Percentiles rank a stretch among this genome's conserved stretches.
Conservation (phyloP, 2,329 filamentous ascomycete genomes). For the Hymenoscyphus fructigenus region DNA sequence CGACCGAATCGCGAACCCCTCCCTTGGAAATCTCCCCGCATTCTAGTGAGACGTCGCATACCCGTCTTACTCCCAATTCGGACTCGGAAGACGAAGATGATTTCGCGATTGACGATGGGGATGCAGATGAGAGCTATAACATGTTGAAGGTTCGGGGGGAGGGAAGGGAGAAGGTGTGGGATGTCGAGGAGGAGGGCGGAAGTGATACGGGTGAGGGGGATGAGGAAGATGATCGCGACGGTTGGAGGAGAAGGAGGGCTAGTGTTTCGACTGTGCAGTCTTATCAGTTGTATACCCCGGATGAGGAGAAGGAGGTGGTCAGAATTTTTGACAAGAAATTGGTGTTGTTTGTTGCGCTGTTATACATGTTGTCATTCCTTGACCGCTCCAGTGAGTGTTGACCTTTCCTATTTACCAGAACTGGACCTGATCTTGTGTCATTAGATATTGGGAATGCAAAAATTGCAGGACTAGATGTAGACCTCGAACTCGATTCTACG, state of each 20-base stretch:
- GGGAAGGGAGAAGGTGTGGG: slow-evolving; percentile 17
- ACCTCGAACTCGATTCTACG: slow-evolving; percentile 50
- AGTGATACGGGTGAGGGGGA: slow-evolving; percentile 21
- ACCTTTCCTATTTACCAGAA: not conserved
- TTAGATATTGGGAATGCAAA: slow-evolving; percentile 62
- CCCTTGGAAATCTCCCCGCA: slow-evolving; percentile 23
- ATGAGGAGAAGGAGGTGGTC: slow-evolving; percentile 72
- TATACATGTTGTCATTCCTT: slow-evolving; percentile 83
- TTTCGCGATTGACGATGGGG: slow-evolving; percentile 19
- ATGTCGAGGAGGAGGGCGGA: slow-evolving; percentile 17
- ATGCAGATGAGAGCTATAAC: slow-evolving; percentile 25
- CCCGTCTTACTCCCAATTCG: slow-evolving; percentile 30
- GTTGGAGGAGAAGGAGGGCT: slow-evolving; percentile 22
- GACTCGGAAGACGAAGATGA: slow-evolving; percentile 32
- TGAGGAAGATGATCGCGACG: slow-evolving; percentile 15
- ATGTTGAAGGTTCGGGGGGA: slow-evolving; percentile 14
- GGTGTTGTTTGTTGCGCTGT: slow-evolving; percentile 75
- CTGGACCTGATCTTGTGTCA: slow-evolving; percentile 14
- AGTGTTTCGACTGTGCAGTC: slow-evolving; percentile 40
- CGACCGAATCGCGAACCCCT: slow-evolving; percentile 11
- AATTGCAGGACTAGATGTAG: slow-evolving; percentile 62
- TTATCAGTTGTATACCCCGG: slow-evolving; percentile 55
- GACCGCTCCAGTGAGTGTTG: slow-evolving; percentile 72
- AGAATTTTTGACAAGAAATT: slow-evolving; percentile 75
- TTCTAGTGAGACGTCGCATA: slow-evolving; percentile 24